phyloP scores from a whole-genome alignment of 2,329 filamentous ascomycete species.

The Teratosphaeria destructans region DNA sequence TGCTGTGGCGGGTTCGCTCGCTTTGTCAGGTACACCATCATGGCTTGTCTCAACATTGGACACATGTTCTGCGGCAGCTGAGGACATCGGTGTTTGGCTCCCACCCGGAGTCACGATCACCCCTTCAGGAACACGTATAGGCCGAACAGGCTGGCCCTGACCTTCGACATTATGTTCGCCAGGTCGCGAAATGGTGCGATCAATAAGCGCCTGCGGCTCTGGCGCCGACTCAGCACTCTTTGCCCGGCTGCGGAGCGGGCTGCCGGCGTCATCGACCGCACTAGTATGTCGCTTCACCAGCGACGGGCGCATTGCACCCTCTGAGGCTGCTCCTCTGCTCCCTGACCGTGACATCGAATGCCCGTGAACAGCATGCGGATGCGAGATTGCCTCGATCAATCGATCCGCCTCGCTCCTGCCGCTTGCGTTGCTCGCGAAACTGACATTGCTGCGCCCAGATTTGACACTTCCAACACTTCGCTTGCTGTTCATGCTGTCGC shows the following conservation, averaged over 20 bases:
- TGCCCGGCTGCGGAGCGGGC: slow-evolving; percentile 8
- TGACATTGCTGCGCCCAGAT: slow-evolving; percentile 26
- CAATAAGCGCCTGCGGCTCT: background rate
- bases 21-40: slow-evolving; percentile 2
- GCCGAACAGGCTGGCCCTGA: slow-evolving; percentile 33
- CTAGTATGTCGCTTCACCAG: slow-evolving; percentile 19
- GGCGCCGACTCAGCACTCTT: slow-evolving; percentile 14
- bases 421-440: slow-evolving; percentile 27
- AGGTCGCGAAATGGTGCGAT: slow-evolving; percentile 9
- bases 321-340: slow-evolving; percentile 2
- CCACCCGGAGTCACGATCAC: background rate
- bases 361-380: slow-evolving; percentile 35
- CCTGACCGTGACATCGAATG: slow-evolving; percentile 13
- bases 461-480: slow-evolving; percentile 39
- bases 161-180: slow-evolving; percentile 31
- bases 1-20: slow-evolving; percentile 13
- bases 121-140: slow-evolving; percentile 39
- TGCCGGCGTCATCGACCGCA: slow-evolving; percentile 1
- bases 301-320: slow-evolving; percentile 8
- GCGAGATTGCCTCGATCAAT: slow-evolving; percentile 61
- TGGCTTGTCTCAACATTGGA: background rate
- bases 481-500: slow-evolving; percentile 38
- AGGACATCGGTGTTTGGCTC: background rate
- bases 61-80: background rate
- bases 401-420: slow-evolving; percentile 55